Evolutionary conservation across 2,329 filamentous ascomycete genomes (phyloP), one percentile per base, ranked within the genome.

Genomic region (Nannizziopsis arthrosporioides): DNA sequence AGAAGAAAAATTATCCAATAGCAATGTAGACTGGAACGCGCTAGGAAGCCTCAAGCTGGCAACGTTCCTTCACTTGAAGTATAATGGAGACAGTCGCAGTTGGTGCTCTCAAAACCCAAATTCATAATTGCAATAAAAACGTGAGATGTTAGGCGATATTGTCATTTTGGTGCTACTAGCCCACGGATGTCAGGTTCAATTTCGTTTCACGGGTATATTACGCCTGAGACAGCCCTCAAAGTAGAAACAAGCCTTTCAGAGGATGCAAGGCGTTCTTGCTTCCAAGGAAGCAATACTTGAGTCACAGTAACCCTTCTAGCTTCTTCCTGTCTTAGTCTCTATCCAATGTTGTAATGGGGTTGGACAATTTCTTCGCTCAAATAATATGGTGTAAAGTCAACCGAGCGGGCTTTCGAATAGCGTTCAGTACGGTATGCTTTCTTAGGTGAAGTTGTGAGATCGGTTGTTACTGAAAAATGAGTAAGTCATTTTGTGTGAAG

Each of bases 391-490:
- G 22, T 19, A 42, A 42, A 9, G 35, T 37, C 44, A 18, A 55
- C 54, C 55, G 63, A 64, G 63, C 59, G 56, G 60, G 54, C 12
- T 44, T 59, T 55, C 58, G 60, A 55, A 49, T 55, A 57, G 57
- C 55, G 58, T 55, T 57, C 55, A 53, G 50, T 54, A 51, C 43
- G 52, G 40, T 46, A 38, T 56, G 50, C 56, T 57, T 57, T 57
- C 57, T 71, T 69, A 77, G 68, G 76, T 75, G 57, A 73, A 68
- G 58, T 68, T 73, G 58, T 73, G 72, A 57, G 73, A 73, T 58
- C 70, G 68, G 63, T 68, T 73, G 59, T 72, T 73, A 58, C 71
- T 74, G 56, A 54, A 53, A 14, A 14, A 27, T 4, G 43, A 47
- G 35, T 48, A 44, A 54, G 46, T 46, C 7, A 12, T 36, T 44